Conservation (phyloP, 495 filamentous ascomycete genomes). For the Bathelium albidoporum region DNA sequence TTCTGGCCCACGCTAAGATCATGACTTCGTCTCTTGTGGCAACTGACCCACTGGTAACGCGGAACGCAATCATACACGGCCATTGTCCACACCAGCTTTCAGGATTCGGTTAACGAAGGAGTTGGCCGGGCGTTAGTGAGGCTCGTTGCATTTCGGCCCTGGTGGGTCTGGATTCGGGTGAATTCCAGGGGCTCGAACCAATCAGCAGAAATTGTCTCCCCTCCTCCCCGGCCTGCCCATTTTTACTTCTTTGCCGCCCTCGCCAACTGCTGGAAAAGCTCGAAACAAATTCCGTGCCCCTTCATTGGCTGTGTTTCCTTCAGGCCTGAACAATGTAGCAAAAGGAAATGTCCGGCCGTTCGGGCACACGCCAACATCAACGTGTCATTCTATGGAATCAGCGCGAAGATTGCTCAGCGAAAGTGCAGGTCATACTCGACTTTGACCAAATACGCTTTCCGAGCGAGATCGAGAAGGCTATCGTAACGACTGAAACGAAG, state of each 20-base stretch:
- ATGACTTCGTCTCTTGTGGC: not conserved
- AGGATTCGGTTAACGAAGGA: not conserved
- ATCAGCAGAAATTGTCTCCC: not conserved
- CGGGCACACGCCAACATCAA: no score
- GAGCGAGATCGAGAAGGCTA: no score
- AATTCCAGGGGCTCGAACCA: not conserved
- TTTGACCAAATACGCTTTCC: no score
- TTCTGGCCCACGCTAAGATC: not conserved
- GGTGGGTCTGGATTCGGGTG: not conserved
- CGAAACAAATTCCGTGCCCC: no score
- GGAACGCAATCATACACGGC: not conserved
- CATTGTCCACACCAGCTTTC: no score
- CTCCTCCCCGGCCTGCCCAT: not conserved
- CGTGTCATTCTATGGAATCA: no score
- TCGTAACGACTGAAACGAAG: no score
- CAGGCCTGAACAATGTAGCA: no score
- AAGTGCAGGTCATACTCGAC: no score
- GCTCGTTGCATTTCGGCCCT: not conserved
- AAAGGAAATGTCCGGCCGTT: no score
- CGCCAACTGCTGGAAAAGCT: not conserved
- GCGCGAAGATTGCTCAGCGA: no score
- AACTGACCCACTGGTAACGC: not conserved
- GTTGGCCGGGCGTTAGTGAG: not conserved
- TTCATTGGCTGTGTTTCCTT: no score
- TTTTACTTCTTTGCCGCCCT: not conserved